Percentiles rank a stretch among this genome's conserved stretches.
phyloP scores from a whole-genome alignment of 2,329 filamentous ascomycete genomes.

The Fusarium circinatum region DNA sequence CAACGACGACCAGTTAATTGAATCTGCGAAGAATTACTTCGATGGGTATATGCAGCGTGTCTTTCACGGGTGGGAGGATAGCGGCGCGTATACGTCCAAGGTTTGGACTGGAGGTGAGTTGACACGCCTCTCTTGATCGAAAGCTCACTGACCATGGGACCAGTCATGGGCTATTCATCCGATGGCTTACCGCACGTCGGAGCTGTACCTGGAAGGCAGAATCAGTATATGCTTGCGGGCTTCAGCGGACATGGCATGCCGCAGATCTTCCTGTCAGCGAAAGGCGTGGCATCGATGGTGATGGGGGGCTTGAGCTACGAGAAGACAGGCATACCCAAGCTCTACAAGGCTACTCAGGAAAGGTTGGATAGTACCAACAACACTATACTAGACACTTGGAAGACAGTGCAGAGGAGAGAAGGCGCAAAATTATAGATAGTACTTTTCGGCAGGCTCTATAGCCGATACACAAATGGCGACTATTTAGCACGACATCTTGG shows the following conservation, averaged over 20 bases:
- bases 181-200: slow-evolving; percentile 59
- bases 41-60: slow-evolving; percentile 59
- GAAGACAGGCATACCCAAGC: background rate
- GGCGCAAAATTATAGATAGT: background rate
- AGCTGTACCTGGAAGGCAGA: slow-evolving; percentile 48
- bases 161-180: slow-evolving; percentile 55
- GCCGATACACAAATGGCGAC: rapidly evolving
- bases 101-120: slow-evolving; percentile 46
- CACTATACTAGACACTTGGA: background rate
- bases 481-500: rapidly evolving
- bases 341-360: background rate
- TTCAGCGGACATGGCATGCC: slow-evolving; percentile 58
- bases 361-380: background rate
- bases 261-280: slow-evolving; percentile 37
- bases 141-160: background rate
- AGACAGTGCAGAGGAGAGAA: background rate
- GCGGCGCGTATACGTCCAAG: slow-evolving; percentile 46
- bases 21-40: slow-evolving; percentile 48
- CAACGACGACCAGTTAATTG: background rate
- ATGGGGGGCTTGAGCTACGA: background rate
- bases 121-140: slow-evolving; percentile 6
- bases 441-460: background rate
- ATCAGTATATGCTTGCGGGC: background rate
- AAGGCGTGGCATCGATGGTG: background rate
- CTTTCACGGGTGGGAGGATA: slow-evolving; percentile 61